These are phyloP conservation scores for Aspergillus piperis DNA, from an alignment of 2,329 filamentous ascomycete species.

Conservation along the genomic window DNA sequence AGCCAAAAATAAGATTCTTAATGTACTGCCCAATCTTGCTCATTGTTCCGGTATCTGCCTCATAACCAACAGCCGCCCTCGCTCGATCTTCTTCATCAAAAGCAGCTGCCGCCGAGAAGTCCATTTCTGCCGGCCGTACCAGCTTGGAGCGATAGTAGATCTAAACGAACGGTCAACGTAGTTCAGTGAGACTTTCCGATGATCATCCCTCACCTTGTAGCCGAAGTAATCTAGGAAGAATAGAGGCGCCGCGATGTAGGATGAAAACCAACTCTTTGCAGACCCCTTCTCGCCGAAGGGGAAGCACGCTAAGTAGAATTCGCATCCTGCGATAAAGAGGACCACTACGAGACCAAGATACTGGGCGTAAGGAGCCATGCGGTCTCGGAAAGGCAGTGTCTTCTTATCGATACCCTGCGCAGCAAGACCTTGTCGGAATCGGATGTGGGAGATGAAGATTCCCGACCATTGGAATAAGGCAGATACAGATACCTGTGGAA, in stretches of 20 bases:
- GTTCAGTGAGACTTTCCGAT: neutral
- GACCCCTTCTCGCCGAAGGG: constrained; percentile 33
- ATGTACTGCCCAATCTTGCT: neutral
- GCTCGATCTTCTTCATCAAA: constrained; percentile 28
- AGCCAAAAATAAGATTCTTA: neutral
- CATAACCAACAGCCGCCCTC: constrained; percentile 1
- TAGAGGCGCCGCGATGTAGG: constrained; percentile 35
- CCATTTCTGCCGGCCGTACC: constrained; percentile 24
- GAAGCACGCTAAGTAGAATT: constrained; percentile 36
- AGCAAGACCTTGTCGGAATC: constrained; percentile 30
- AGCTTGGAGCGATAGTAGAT: constrained; percentile 20
- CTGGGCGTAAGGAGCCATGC: constrained; percentile 29
- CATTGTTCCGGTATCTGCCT: neutral
- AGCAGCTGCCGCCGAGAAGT: constrained; percentile 24
- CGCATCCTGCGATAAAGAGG: constrained; percentile 32
- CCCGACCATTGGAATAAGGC: constrained; percentile 33
- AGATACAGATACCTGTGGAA: constrained; percentile 29
- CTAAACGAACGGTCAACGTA: constrained; percentile 18
- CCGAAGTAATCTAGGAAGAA: constrained; percentile 33
- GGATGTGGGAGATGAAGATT: constrained; percentile 30
- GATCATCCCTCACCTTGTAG: constrained; percentile 22
- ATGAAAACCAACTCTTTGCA: constrained; percentile 35
- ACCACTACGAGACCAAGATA: constrained; percentile 29
- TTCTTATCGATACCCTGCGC: constrained; percentile 29
- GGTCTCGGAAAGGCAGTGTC: constrained; percentile 28